phyloP scores from a whole-genome alignment of 768 basidiomycete species.

The Russula virescens region DNA sequence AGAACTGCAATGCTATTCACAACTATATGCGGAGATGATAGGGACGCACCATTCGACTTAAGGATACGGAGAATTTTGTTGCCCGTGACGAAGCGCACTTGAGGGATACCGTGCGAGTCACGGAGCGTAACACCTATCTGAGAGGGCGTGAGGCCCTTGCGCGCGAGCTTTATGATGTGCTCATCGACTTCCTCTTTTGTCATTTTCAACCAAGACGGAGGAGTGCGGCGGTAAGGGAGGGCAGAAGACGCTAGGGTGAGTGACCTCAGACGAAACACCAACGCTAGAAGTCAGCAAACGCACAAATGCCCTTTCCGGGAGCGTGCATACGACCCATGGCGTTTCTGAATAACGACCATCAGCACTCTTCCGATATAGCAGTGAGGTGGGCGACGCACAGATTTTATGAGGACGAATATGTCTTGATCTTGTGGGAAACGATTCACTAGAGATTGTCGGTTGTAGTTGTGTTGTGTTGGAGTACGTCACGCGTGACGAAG shows the following conservation, averaged over 20 bases:
- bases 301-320: conserved; percentile 99
- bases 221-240: conserved; percentile 92
- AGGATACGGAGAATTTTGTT: conserved; percentile 99
- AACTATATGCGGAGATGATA: not conserved
- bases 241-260: conserved; percentile 72
- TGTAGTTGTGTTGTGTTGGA: conserved; percentile 27
- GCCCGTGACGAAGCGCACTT: conserved; percentile 96
- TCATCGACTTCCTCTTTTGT: conserved; percentile 93
- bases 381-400: conserved; percentile 30
- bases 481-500: conserved; percentile 34
- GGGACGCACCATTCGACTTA: conserved; percentile 78
- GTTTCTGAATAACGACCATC: conserved; percentile 25
- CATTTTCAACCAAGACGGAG: conserved; percentile 95
- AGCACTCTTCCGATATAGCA: conserved; percentile 4
- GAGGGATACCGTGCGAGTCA: conserved; percentile 97
- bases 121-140: conserved; percentile 98
- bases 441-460: conserved; percentile 27
- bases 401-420: conserved; percentile 32
- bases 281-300: conserved; percentile 28
- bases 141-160: conserved; percentile 95
- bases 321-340: conserved; percentile 98
- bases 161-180: conserved; percentile 94
- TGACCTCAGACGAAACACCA: conserved; percentile 9
- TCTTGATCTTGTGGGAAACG: conserved; percentile 37
- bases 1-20: conserved; percentile 3